A percentile compares a stretch with the other conserved stretches of the same genome.
Evolutionary conservation across 2,329 filamentous ascomycete species (phyloP).

Genomic region (Colletotrichum tropicicola): DNA sequence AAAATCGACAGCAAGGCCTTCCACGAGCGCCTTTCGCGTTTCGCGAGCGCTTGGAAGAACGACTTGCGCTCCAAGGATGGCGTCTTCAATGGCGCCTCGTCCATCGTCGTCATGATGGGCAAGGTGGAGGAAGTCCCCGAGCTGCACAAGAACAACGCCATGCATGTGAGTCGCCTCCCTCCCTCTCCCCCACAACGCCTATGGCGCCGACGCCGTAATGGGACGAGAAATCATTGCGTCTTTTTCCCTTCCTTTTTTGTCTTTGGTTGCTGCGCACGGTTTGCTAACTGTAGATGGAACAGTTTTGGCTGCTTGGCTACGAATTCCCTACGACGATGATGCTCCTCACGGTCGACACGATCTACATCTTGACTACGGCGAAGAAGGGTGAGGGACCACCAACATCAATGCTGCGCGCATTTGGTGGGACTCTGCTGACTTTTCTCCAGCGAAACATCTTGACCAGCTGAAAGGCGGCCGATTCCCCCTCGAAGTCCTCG

Average conservation of each 20-base stretch:
- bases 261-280: background rate
- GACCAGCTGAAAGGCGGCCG: constrained; percentile 92
- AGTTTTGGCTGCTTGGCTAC: constrained; percentile 99
- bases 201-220: constrained; percentile 19
- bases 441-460: constrained; percentile 83
- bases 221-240: background rate
- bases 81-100: constrained; percentile 85
- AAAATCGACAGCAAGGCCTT: constrained; percentile 95
- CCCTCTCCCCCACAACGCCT: constrained; percentile 4
- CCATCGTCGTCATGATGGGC: constrained; percentile 90
- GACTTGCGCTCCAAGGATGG: constrained; percentile 87
- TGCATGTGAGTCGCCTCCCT: constrained; percentile 75
- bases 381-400: constrained; percentile 97
- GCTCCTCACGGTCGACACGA: constrained; percentile 85
- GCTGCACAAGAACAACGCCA: constrained; percentile 95
- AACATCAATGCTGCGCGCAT: no score
- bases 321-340: constrained; percentile 97
- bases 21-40: constrained; percentile 88
- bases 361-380: constrained; percentile 93
- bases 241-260: background rate
- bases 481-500: constrained; percentile 89
- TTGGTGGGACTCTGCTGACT: no score
- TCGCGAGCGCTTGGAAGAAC: constrained; percentile 93
- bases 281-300: constrained; percentile 31
- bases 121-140: constrained; percentile 89